These are phyloP conservation scores for Tetrahymena thermophila DNA, from an alignment of 73 alveolate species.

Conservation along the genomic window DNA sequence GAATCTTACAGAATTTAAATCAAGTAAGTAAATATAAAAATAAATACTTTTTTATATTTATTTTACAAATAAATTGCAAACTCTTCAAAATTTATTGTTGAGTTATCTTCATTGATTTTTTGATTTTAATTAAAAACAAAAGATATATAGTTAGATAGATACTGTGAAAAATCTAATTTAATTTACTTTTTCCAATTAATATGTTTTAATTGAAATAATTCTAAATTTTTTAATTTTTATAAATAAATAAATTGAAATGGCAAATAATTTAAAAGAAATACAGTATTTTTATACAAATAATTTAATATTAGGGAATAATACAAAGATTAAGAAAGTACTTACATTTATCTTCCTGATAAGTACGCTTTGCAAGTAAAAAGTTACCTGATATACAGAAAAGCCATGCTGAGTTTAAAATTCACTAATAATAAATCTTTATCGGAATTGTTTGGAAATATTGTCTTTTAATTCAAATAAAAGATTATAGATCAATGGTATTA, in stretches of 20 bases:
- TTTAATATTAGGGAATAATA: not conserved
- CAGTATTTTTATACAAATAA: not conserved
- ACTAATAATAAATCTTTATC: not conserved
- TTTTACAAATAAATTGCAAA: too few species aligned
- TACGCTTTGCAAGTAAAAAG: not conserved
- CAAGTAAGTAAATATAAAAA: not conserved
- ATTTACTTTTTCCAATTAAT: too few species aligned
- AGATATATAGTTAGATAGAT: too few species aligned
- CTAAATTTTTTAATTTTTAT: too few species aligned
- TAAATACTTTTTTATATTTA: too few species aligned
- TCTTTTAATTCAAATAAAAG: not conserved
- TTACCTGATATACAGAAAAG: not conserved
- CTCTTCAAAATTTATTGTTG: too few species aligned
- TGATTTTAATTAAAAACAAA: too few species aligned
- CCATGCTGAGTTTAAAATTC: not conserved
- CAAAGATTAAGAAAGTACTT: not conserved
- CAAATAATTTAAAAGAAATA: too few species aligned
- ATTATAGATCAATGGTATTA: not conserved
- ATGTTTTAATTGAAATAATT: too few species aligned
- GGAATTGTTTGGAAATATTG: not conserved
- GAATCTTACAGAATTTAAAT: not conserved
- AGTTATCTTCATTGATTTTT: too few species aligned
- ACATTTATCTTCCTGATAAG: not conserved
- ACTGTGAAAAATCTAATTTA: too few species aligned
- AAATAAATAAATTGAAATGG: too few species aligned